A percentile compares a stretch with the other conserved stretches of the same genome.
Conservation (phyloP, 306 rosid genomes). For the Datisca glomerata region DNA sequence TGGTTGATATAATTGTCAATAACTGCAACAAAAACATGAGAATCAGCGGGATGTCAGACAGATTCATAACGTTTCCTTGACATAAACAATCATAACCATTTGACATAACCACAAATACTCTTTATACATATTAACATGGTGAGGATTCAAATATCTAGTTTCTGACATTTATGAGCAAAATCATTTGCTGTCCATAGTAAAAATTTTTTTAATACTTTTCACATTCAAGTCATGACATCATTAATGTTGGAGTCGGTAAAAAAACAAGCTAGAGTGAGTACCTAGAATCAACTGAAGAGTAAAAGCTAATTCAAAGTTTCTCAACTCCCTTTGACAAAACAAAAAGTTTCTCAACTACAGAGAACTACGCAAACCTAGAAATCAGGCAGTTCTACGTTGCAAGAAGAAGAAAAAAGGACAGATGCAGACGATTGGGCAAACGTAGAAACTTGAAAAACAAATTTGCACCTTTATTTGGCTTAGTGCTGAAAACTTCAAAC, state of each 20-base stretch:
- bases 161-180: too few species aligned
- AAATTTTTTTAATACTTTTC: too few species aligned
- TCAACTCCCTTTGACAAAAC: background rate
- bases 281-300: background rate
- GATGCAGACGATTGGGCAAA: background rate
- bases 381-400: background rate
- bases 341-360: background rate
- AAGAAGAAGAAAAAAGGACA: background rate
- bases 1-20: constrained; percentile 70
- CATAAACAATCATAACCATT: background rate
- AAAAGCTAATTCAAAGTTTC: background rate
- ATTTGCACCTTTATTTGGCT: constrained; percentile 72
- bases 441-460: background rate
- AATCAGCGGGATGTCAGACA: background rate
- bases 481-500: constrained; percentile 82
- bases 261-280: too few species aligned
- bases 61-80: background rate
- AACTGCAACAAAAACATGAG: constrained; percentile 39
- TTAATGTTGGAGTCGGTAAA: too few species aligned
- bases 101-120: background rate
- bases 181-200: too few species aligned
- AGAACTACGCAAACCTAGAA: background rate
- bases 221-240: too few species aligned
- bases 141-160: too few species aligned
- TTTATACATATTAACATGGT: too few species aligned